Conservation (phyloP, 2,329 filamentous ascomycete species). For the Ophiostoma australiae region DNA sequence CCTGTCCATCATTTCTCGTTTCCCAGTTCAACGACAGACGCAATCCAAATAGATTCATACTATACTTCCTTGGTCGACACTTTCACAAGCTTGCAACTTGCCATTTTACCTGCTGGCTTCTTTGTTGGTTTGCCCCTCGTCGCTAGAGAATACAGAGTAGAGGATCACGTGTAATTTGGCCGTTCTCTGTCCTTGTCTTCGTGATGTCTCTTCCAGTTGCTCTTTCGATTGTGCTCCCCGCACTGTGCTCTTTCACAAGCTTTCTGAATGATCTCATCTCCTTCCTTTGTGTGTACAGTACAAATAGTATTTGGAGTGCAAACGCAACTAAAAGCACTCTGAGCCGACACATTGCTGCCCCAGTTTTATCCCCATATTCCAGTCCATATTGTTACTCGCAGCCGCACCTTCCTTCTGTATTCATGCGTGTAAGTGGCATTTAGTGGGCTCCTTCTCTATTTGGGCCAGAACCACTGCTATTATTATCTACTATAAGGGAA, state of each 20-base stretch:
- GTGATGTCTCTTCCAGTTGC: neutral
- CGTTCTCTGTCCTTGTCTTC: neutral
- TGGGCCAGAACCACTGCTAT: neutral
- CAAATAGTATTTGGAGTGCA: neutral
- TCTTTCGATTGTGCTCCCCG: neutral
- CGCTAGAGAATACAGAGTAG: neutral
- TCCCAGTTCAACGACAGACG: neutral
- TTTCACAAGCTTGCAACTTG: slow-evolving; percentile 6
- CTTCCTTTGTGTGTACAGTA: neutral
- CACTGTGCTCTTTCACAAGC: slow-evolving; percentile 1
- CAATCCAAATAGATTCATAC: neutral
- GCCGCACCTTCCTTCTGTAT: slow-evolving; percentile 1
- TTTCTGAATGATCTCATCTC: neutral
- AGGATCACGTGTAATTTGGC: slow-evolving; percentile 8
- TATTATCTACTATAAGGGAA: neutral
- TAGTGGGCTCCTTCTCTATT: neutral
- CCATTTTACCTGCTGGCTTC: neutral
- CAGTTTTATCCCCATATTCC: neutral
- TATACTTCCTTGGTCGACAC: neutral
- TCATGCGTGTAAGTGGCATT: slow-evolving; percentile 19
- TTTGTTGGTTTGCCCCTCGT: slow-evolving; percentile 3
- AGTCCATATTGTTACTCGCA: slow-evolving; percentile 2
- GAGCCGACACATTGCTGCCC: neutral
- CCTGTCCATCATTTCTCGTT: neutral
- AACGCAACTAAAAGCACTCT: neutral